Base-by-base conservation (phyloP, 2,329 filamentous ascomycete species). In the Arthrobotrys musiformis region DNA sequence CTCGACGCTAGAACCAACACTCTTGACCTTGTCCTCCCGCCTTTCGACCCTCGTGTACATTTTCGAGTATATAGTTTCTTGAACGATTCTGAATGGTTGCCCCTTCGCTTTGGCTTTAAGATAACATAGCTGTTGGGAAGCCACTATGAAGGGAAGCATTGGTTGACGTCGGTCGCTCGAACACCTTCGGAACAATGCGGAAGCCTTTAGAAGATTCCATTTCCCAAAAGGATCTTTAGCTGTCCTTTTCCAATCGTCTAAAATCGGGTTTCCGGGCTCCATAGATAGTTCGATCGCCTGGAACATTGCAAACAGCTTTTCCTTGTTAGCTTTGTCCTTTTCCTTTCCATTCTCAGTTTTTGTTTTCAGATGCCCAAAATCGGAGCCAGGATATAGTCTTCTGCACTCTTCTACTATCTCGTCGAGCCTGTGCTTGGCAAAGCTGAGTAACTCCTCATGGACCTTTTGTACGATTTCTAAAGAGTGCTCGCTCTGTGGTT, bases 141-240 rank as follows among this genome's bases (percentile, higher is more conserved):
- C 60, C 50, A 50, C 37, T 2, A 13, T 11, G 15, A 30, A 64
- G 2, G 26, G 40, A 35, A 64, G 52, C 28, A 37, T 58, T 22
- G n/a, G 15, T 7, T 11, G 35, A 2, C 13, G 7, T 22, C 13
- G 8, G 8, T 22, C 3, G 7, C 1, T 9, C 13, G 13, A 15
- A n/a, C 46, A 50, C 8, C 9, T 6, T 6, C 24, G 6, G 17
- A 48, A 50, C 17, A 37, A 13, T 9, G 42, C 42, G 17, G 42
- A 26, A 11, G 60, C 60, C 22, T 64, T 64, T 13, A 64, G 24
- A 5, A 64, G 60, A 17, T 44, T 35, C 60, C 60, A 64, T 15
- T 64, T 30, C 4, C 26, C 44, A 22, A 50, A 37, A 6, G 26
- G 28, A 1, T 35, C 7, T 1, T 26, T 33, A 13, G 24, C 60